These are phyloP conservation scores for Ceratocystiopsis sp. DNA, from an alignment of 2,329 filamentous ascomycete genomes.

Conservation along the genomic window DNA sequence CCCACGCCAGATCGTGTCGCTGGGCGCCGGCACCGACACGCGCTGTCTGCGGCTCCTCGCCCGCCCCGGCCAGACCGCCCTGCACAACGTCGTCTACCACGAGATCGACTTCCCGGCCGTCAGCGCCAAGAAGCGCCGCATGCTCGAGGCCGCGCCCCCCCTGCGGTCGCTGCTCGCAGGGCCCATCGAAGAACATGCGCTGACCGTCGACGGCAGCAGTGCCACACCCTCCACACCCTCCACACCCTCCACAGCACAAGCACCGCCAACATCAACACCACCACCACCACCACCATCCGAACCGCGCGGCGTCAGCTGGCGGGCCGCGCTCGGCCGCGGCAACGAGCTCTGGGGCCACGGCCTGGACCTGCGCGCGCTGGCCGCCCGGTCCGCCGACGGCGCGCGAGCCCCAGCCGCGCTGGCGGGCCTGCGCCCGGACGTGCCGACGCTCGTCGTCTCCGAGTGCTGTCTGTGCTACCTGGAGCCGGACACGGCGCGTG, in stretches of 20 bases:
- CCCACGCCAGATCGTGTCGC: slow-evolving; percentile 65
- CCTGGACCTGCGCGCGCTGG: slow-evolving; percentile 51
- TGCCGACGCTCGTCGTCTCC: slow-evolving; percentile 75
- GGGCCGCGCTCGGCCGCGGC: slow-evolving; percentile 20
- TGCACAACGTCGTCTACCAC: slow-evolving; percentile 52
- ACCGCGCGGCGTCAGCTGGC: slow-evolving; percentile 18
- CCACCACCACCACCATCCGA: neutral
- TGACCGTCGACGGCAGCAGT: neutral
- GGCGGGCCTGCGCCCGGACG: slow-evolving; percentile 29
- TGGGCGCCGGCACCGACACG: slow-evolving; percentile 90
- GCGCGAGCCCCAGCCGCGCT: slow-evolving; percentile 10
- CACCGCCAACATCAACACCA: neutral
- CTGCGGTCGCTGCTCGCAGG: slow-evolving; percentile 23
- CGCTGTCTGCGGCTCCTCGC: slow-evolving; percentile 61
- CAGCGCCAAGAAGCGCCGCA: slow-evolving; percentile 45
- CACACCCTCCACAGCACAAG: too few relatives aligned
- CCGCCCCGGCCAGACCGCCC: slow-evolving; percentile 12
- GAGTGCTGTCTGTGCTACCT: slow-evolving; percentile 95
- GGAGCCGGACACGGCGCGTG: slow-evolving; percentile 41
- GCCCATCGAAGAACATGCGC: slow-evolving; percentile 12
- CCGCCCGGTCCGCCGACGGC: slow-evolving; percentile 5
- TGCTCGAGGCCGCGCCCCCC: slow-evolving; percentile 28
- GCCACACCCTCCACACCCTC: too few relatives aligned
- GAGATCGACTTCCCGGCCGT: slow-evolving; percentile 80
- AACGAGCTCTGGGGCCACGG: slow-evolving; percentile 40